These are phyloP conservation scores for Emergomyces orientalis DNA, from an alignment of 2,329 filamentous ascomycete genomes.

Conservation along the genomic window DNA sequence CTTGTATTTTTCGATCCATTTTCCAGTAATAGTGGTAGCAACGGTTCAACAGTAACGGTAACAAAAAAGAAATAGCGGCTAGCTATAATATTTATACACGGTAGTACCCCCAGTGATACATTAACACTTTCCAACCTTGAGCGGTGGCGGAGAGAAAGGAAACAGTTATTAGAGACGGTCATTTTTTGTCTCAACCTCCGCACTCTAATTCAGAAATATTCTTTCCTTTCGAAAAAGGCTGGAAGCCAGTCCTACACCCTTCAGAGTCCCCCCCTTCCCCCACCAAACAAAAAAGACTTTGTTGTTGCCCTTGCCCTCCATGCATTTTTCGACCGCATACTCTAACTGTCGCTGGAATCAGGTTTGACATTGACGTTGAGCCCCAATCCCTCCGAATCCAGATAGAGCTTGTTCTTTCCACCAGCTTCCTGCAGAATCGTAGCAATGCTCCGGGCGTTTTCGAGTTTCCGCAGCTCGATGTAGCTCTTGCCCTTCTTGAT, in stretches of 20 bases:
- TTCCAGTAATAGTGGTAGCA: not conserved
- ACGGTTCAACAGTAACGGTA: not conserved
- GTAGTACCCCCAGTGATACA: not conserved
- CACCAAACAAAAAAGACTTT: not conserved
- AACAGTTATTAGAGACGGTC: not conserved
- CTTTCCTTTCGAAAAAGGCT: not conserved
- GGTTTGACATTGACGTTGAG: slow-evolving; percentile 59
- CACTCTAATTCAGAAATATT: not conserved
- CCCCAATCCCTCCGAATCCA: slow-evolving; percentile 83
- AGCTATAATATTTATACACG: slow-evolving; percentile 8
- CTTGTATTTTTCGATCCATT: slow-evolving; percentile 3
- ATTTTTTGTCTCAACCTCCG: not conserved
- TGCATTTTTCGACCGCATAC: too few relatives aligned
- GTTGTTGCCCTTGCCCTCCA: not conserved
- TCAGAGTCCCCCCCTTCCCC: not conserved
- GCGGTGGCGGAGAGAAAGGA: not conserved
- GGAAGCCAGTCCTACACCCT: not conserved
- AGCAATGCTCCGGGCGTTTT: slow-evolving; percentile 90
- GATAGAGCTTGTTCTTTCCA: slow-evolving; percentile 84
- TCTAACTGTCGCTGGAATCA: slow-evolving; percentile 20
- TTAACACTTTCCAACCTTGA: not conserved
- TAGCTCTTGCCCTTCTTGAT: slow-evolving; percentile 99
- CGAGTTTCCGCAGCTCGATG: slow-evolving; percentile 93
- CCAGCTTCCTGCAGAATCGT: slow-evolving; percentile 73
- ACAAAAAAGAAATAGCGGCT: not conserved